Conservation (phyloP, 805 yeast genomes). For the Lipomyces sp. region DNA sequence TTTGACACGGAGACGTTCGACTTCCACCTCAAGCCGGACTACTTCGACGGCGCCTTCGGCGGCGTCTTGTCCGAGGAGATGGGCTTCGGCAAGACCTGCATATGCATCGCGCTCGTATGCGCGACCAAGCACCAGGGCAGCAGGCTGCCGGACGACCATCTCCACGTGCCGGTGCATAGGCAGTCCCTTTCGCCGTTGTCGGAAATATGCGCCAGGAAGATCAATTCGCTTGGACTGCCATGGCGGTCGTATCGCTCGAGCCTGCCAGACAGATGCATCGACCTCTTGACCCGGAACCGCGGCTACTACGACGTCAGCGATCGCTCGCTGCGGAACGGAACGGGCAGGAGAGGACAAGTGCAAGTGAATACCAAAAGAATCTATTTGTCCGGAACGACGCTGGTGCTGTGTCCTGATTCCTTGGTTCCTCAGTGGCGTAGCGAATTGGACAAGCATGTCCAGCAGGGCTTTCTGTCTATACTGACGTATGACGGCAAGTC, state of each 20-base stretch:
- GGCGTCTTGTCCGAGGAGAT: conserved; percentile 66
- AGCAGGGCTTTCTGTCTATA: conserved; percentile 41
- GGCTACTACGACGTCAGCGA: conserved; percentile 49
- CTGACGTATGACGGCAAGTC: conserved; percentile 19
- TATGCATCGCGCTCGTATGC: conserved; percentile 56
- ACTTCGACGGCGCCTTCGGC: conserved; percentile 52
- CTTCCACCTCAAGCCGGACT: conserved; percentile 42
- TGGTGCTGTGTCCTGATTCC: conserved; percentile 65
- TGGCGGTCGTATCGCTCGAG: conserved; percentile 52
- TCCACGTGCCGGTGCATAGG: conserved; percentile 25
- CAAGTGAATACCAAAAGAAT: no score
- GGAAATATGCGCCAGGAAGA: conserved; percentile 44
- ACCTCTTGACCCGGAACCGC: conserved; percentile 40
- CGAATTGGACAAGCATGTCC: conserved; percentile 57
- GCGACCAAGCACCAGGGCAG: conserved; percentile 54
- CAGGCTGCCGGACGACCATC: conserved; percentile 40
- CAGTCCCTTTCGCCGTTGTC: conserved; percentile 35
- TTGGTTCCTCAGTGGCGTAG: conserved; percentile 61
- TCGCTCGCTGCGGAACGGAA: no score
- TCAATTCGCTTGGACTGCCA: conserved; percentile 51
- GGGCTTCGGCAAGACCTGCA: conserved; percentile 62
- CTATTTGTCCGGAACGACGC: conserved; percentile 55
- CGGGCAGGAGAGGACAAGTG: no score
- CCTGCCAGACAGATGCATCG: conserved; percentile 46
- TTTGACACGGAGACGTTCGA: conserved; percentile 40